Evolutionary conservation across 2,329 filamentous ascomycete genomes (phyloP).

Genomic region (Biscogniauxia mediterranea): DNA sequence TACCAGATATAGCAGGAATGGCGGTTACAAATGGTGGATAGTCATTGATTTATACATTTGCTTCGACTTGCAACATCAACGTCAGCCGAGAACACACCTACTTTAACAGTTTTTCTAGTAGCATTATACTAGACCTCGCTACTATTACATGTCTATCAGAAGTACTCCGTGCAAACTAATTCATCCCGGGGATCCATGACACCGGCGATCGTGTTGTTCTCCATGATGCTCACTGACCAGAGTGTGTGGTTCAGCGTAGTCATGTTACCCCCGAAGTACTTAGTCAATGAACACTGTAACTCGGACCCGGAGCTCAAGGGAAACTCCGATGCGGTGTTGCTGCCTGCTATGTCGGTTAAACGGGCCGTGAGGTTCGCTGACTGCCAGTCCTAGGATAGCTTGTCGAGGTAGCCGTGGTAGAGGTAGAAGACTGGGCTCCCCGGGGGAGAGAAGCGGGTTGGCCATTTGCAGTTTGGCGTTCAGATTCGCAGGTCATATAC

Average conservation of each 20-base stretch:
- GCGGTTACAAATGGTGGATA: not conserved
- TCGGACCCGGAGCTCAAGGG: constrained; percentile 9
- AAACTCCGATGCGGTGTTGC: constrained; percentile 15
- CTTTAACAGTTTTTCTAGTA: too few species aligned
- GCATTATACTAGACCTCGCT: not conserved
- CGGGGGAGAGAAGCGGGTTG: constrained; percentile 21
- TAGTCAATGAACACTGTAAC: constrained; percentile 16
- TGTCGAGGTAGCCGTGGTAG: constrained; percentile 27
- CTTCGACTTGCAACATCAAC: too few species aligned
- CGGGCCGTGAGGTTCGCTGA: constrained; percentile 17
- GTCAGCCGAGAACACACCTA: too few species aligned
- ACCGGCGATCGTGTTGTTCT: constrained; percentile 28
- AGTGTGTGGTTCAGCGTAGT: constrained; percentile 30
- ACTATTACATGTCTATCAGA: not conserved
- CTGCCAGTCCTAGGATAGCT: constrained; percentile 28
- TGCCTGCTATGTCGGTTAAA: constrained; percentile 22
- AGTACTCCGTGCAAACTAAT: constrained; percentile 25
- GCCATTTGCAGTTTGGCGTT: constrained; percentile 22
- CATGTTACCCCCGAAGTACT: constrained; percentile 25
- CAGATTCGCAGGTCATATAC: not conserved
- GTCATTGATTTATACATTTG: too few species aligned
- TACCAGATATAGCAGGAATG: not conserved
- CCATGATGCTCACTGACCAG: constrained; percentile 24
- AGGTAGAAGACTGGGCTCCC: constrained; percentile 29
- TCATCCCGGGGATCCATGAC: constrained; percentile 24